Evolutionary conservation across 306 rosid species (phyloP).

Genomic region (Medicago lupulina): DNA sequence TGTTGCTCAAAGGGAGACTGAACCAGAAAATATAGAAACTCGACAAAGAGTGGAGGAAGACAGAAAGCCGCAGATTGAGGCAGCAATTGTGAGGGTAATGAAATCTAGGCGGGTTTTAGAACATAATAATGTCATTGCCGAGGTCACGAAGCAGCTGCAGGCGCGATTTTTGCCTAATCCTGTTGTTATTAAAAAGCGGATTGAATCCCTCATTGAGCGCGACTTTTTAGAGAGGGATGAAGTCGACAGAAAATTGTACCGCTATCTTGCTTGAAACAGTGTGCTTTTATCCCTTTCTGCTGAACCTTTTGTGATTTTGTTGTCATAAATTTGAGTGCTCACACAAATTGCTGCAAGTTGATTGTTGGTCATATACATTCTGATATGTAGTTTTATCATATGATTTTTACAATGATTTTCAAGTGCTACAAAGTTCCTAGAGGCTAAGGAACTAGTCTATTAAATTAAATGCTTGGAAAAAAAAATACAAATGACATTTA

Average conservation of each 20-base stretch:
- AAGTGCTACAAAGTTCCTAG: no score
- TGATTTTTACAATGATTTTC: no score
- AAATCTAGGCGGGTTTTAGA: constrained; percentile 57
- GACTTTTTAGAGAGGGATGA: constrained; percentile 64
- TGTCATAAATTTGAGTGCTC: no score
- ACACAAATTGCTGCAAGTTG: no score
- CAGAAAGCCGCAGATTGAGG: constrained; percentile 67
- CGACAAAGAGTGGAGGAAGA: constrained; percentile 68
- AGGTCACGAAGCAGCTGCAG: constrained; percentile 70
- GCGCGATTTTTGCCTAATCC: constrained; percentile 60
- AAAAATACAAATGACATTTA: no score
- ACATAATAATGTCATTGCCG: constrained; percentile 59
- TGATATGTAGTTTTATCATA: no score
- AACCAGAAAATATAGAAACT: constrained; percentile 64
- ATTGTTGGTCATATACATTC: no score
- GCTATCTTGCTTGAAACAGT: constrained; percentile 61
- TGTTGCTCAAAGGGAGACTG: constrained; percentile 63
- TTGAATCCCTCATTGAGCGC: constrained; percentile 66
- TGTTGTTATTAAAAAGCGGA: constrained; percentile 56
- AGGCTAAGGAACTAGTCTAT: no score
- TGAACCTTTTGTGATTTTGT: no score
- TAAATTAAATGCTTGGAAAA: no score
- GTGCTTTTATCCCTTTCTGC: constrained; percentile 21
- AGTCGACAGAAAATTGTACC: constrained; percentile 58
- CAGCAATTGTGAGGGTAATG: constrained; percentile 68